Base-by-base conservation (phyloP, 148 eudicot genomes). In the Salicornia ramosissima region DNA sequence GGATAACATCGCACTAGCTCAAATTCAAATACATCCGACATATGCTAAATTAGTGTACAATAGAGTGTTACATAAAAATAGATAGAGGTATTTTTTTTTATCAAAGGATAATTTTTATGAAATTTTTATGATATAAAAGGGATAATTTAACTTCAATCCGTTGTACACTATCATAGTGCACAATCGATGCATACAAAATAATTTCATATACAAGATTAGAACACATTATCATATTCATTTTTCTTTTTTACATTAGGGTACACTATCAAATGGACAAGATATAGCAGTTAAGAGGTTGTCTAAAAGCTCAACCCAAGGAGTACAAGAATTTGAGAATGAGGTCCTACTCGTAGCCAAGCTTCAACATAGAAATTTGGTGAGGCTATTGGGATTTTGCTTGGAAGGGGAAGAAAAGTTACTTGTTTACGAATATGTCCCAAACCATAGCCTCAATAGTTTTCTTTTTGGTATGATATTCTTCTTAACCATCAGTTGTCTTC, bases 241-340 rank as follows among this genome's bases (percentile, higher is more conserved):
- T 10, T 46, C 18, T 13, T 14, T 4, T 11, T 55, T 1, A 8
- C 4, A 24, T 0, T 29, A 79, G 82, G 82, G 82, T 6, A 61
- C 4, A 12, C 54, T 74, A 49, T 21, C 71, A 13, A 31, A 58
- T 15, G 82, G 78, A 3, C 65, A 71, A 67, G 68, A 75, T 39
- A 72, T 79, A 28, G 82, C 82, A 12, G 63, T 80, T 0, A 80
- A 72, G 70, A 80, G 78, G 42, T 18, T 80, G 29, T 77, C 70
- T 1, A 50, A 55, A 49, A 39, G 45, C 31, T 70, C 80, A 2
- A 50, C 49, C 10, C 83, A 80, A 74, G 83, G 74, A 2, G 71
- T 30, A 26, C 43, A 25, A 5, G 71, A 69, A 51, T 80, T 80
- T 51, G 73, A 69, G 62, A 80, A 67, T 14, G 80, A 80, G 59